Conservation (phyloP, 1,284 basidiomycete genomes). For the Sporisorium graminicola region DNA sequence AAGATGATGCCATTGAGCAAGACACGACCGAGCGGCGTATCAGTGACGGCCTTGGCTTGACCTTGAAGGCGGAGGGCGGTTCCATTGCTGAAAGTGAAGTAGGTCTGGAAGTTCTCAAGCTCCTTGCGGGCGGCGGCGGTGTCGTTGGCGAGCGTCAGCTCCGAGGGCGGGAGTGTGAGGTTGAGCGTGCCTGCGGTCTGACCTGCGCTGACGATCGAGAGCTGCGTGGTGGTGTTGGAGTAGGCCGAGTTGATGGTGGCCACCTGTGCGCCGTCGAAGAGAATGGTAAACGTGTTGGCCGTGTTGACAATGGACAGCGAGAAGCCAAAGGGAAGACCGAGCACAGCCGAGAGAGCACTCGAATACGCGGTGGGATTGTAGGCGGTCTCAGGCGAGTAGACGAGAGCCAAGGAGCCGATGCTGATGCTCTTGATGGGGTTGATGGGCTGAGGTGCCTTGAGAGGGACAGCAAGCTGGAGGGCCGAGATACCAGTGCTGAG, state of each 20-base stretch:
- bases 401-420: constrained; percentile 77
- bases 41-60: constrained; percentile 77
- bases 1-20: constrained; percentile 81
- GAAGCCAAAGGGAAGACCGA: constrained; percentile 84
- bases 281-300: constrained; percentile 75
- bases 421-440: constrained; percentile 78
- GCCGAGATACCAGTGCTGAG: constrained; percentile 76
- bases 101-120: constrained; percentile 68
- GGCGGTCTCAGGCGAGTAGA: constrained; percentile 75
- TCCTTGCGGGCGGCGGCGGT: constrained; percentile 72
- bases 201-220: constrained; percentile 68
- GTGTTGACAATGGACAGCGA: constrained; percentile 77
- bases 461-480: constrained; percentile 76
- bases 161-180: constrained; percentile 76
- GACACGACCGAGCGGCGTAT: constrained; percentile 77
- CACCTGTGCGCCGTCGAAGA: constrained; percentile 76
- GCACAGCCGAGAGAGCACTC: constrained; percentile 75
- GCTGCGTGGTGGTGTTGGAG: constrained; percentile 42
- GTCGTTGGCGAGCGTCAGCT: constrained; percentile 73
- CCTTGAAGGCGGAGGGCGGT: constrained; percentile 77
- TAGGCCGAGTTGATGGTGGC: constrained; percentile 70
- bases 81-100: constrained; percentile 71
- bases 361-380: constrained; percentile 77
- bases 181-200: constrained; percentile 79
- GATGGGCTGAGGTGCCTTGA: constrained; percentile 75